Base-by-base conservation (phyloP, 1,284 basidiomycete species). In the Moesziomyces parantarcticus region DNA sequence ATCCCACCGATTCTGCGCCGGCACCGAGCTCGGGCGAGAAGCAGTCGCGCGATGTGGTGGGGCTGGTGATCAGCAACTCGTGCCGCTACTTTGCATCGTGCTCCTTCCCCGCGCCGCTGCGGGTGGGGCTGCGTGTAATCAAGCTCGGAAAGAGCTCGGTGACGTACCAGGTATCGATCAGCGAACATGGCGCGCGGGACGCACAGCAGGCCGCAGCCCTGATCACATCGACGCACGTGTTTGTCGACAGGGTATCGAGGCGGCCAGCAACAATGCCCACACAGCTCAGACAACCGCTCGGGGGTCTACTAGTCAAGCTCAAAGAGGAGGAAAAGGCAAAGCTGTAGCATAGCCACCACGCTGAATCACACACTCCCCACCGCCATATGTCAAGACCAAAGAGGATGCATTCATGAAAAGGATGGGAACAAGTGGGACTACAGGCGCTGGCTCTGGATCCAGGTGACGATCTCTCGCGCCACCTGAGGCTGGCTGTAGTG, bases 201-300 rank as follows among this genome's bases (percentile, higher is more conserved):
- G 23, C 11, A 16, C 11, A 41, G 34, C 21, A 51, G n/a, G 26
- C 50, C 18, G 65, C 70, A 5, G 75, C 73, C 7, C 9, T 76
- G 23, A 70, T 68, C 50, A 61, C 64, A 3, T 53, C 65, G 3
- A 78, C 76, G 2, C 76, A 78, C 46, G 76, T 78, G 11, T 78
- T 78, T 39, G 76, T 78, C 6, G 66, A 78, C 43, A 22, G 76
- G 4, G 7, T 34, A 18, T 43, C 54, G 6, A 43, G 76, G 39
- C 42, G 59, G 18, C 76, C 76, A 1, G 67, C 67, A 3, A 21
- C 25, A 1, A 75, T 77, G 64, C 74, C 75, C 7, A 3, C 3
- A 10, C 8, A 25, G 22, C 14, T 76, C 29, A 44, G 51, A 18
- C 44, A 21, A 0, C 46, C 50, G 5, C 36, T 73, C 32, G 29